These are phyloP conservation scores for Talaromyces thailandensis DNA, from an alignment of 495 filamentous ascomycete species.

Conservation along the genomic window DNA sequence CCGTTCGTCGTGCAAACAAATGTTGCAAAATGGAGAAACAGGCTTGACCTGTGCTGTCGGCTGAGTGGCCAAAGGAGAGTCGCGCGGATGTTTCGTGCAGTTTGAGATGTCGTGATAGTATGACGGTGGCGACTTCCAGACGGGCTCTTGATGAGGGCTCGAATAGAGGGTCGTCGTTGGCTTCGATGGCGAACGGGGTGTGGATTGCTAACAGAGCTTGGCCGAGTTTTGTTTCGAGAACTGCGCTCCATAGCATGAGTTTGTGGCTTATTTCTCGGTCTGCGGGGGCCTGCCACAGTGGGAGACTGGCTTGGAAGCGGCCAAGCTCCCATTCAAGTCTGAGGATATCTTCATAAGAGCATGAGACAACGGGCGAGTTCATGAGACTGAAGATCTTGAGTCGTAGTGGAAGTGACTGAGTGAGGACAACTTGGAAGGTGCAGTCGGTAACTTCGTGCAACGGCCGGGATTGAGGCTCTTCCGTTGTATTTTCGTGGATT, in stretches of 20 bases:
- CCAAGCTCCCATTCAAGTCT: conserved; percentile 31
- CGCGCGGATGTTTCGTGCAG: conserved; percentile 23
- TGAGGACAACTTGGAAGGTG: conserved; percentile 25
- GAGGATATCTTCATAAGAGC: conserved; percentile 37
- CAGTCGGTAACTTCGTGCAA: conserved; percentile 27
- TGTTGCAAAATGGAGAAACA: conserved; percentile 29
- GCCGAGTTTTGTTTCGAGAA: conserved; percentile 28
- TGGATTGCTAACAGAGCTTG: conserved; percentile 31
- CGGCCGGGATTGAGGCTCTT: conserved; percentile 22
- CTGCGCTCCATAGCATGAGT: conserved; percentile 20
- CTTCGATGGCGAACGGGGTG: conserved; percentile 36
- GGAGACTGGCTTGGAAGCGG: conserved; percentile 27
- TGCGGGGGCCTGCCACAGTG: conserved; percentile 17
- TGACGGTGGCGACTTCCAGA: conserved; percentile 29
- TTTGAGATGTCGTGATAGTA: conserved; percentile 27
- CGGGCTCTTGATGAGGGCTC: conserved; percentile 29
- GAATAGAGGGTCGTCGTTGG: conserved; percentile 26
- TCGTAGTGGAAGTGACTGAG: conserved; percentile 26
- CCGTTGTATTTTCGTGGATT: conserved; percentile 25
- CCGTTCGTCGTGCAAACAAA: conserved; percentile 16
- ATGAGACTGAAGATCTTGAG: conserved; percentile 29
- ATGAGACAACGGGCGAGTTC: conserved; percentile 34
- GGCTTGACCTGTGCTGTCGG: conserved; percentile 35
- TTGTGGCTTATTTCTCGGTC: conserved; percentile 22
- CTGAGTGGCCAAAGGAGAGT: conserved; percentile 29